Evolutionary conservation across 495 filamentous ascomycete genomes (phyloP).

Genomic region (Neurospora sp.): DNA sequence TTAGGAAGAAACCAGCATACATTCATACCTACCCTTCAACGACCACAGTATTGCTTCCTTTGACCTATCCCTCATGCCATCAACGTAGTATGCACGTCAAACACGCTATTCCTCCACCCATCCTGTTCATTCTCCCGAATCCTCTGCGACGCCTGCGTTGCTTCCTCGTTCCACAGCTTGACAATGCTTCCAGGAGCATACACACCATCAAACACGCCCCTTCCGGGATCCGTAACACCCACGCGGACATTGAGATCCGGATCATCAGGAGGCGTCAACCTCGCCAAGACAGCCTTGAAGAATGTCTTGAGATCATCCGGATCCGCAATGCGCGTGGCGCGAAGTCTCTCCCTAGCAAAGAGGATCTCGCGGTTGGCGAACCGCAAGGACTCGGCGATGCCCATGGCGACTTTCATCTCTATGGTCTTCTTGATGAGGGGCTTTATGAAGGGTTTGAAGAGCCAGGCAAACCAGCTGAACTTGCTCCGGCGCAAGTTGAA

Average conservation of each 20-base stretch:
- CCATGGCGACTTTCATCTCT: conserved; percentile 65
- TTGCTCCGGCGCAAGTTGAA: conserved; percentile 66
- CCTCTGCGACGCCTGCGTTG: conserved; percentile 49
- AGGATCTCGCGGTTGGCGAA: conserved; percentile 75
- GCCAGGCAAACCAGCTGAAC: conserved; percentile 68
- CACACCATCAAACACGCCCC: conserved; percentile 67
- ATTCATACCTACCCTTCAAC: not conserved
- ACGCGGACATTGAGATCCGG: conserved; percentile 64
- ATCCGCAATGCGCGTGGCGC: conserved; percentile 73
- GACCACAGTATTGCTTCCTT: not conserved
- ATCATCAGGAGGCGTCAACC: conserved; percentile 58
- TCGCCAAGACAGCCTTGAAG: conserved; percentile 66
- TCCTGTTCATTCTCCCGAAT: conserved; percentile 51
- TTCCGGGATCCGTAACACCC: conserved; percentile 51
- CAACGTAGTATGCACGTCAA: conserved; percentile 49
- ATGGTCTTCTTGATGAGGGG: conserved; percentile 69
- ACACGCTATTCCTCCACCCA: conserved; percentile 82
- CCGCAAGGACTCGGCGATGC: conserved; percentile 58
- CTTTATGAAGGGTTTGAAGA: conserved; percentile 75
- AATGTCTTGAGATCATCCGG: conserved; percentile 75
- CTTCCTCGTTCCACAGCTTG: conserved; percentile 79
- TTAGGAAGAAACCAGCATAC: not conserved
- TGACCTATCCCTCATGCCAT: not conserved
- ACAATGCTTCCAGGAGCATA: conserved; percentile 85
- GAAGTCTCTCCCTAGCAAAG: conserved; percentile 74